phyloP scores from a whole-genome alignment of 179 eudicot species.

The Silene coronaria region DNA sequence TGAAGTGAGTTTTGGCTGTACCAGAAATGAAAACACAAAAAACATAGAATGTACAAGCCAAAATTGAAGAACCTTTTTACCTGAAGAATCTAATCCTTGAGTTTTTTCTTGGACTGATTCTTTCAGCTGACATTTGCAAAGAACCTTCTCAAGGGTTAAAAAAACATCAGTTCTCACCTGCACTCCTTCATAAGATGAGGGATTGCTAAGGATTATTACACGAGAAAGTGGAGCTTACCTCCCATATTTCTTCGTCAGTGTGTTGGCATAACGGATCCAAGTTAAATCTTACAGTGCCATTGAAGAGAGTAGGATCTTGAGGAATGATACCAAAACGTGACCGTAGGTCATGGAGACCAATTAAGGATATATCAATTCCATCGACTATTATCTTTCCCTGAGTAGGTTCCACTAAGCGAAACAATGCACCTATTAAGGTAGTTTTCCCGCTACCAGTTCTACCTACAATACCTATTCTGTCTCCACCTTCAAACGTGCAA shows the following conservation, averaged over 20 bases:
- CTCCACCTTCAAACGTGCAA: constrained; percentile 75
- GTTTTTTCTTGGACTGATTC: constrained; percentile 50
- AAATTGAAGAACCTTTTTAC: constrained; percentile 20
- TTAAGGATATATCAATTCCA: constrained; percentile 54
- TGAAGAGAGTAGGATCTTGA: constrained; percentile 69
- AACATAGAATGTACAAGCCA: background rate
- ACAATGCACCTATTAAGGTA: constrained; percentile 61
- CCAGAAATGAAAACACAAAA: background rate
- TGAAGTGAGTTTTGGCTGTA: too few species aligned
- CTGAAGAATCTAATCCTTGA: constrained; percentile 40
- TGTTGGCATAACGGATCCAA: constrained; percentile 55
- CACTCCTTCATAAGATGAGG: background rate
- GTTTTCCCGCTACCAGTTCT: constrained; percentile 85
- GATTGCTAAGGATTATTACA: background rate
- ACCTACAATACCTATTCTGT: constrained; percentile 77
- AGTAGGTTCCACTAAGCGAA: constrained; percentile 64
- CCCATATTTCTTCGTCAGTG: constrained; percentile 55
- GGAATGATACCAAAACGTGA: constrained; percentile 67
- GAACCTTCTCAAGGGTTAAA: constrained; percentile 33
- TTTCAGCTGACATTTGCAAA: constrained; percentile 50
- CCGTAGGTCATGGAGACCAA: constrained; percentile 71
- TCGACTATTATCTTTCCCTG: constrained; percentile 66
- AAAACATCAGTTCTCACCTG: background rate
- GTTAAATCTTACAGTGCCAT: constrained; percentile 62
- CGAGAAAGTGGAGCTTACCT: constrained; percentile 29